Evolutionary conservation across 2,329 filamentous ascomycete genomes (phyloP), one percentile per base, ranked within the genome.

Genomic region (Colletotrichum echinochloae): DNA sequence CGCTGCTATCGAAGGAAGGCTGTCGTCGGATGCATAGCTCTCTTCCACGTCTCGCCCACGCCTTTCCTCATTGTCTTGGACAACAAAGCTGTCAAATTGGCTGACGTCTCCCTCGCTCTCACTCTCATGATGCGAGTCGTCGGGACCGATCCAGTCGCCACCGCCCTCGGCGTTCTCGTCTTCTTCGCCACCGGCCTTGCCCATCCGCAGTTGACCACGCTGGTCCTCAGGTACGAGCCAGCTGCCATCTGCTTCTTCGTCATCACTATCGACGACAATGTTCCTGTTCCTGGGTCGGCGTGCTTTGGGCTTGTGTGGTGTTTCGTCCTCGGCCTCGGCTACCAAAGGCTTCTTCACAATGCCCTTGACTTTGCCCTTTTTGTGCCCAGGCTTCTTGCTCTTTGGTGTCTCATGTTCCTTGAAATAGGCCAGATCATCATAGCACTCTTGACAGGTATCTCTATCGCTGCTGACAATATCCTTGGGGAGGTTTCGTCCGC

Each of bases 81-180:
- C 85, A 37, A 89, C 79, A 60, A 91, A 88, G 75, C 84, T 88
- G 73, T 85, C 84, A 41, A 89, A 80, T 26, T 86, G 86, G 74
- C 86, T 89, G 26, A 86, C 83, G 26, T 87, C 82, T 2, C 85
- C 85, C 12, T 88, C 86, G 12, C 85, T 84, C 33, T 88, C 89
- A 9, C 87, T 88, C 3, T 87, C 86, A 48, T 84, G 81, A 16
- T 81, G 79, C 0, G 91, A 93, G 76, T 96, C 92, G 37, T 92
- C 89, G 0, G 91, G 90, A 46, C 88, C 88, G 60, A 97, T 85
- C 78, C 89, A 94, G 66, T 97, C 93, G 28, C 94, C 95, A 4
- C 92, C 94, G 2, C 94, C 94, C 78, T 97, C 95, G 2, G 92
- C 93, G 77, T 97, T 89, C 79, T 97, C 94, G 73, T 97, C 94